These are phyloP conservation scores for Platismatia glauca DNA, from an alignment of 495 filamentous ascomycete species.

Conservation along the genomic window DNA sequence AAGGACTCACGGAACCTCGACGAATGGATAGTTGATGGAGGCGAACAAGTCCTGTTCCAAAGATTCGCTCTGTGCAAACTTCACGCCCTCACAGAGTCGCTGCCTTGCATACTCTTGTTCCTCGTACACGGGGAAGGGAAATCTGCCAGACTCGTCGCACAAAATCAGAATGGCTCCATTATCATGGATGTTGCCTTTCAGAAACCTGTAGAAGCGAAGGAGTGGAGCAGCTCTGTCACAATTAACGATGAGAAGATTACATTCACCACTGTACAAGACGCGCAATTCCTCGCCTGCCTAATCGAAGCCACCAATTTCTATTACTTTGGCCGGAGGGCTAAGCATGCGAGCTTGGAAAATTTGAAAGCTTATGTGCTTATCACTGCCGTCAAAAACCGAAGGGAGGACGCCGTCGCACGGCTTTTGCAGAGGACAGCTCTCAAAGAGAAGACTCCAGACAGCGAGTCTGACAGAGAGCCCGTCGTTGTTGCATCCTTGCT, in stretches of 20 bases:
- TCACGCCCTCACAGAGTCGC: not conserved
- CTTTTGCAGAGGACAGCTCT: no score
- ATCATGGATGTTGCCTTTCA: not conserved
- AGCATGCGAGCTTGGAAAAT: not conserved
- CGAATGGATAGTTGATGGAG: slow-evolving; percentile 11
- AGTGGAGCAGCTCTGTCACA: not conserved
- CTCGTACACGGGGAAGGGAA: slow-evolving; percentile 9
- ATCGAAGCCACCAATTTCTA: slow-evolving; percentile 10
- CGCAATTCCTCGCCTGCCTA: not conserved
- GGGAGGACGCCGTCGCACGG: no score
- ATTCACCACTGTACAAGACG: not conserved
- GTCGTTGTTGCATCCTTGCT: no score
- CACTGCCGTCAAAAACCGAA: no score
- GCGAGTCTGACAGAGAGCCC: no score
- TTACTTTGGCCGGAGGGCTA: not conserved
- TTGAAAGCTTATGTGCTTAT: slow-evolving; percentile 6
- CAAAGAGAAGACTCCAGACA: no score
- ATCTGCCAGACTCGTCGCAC: slow-evolving; percentile 12
- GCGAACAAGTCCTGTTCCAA: slow-evolving; percentile 23
- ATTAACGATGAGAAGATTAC: slow-evolving; percentile 7
- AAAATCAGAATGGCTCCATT: slow-evolving; percentile 1
- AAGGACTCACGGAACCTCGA: not conserved
- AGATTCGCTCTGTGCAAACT: slow-evolving; percentile 9
- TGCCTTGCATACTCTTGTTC: slow-evolving; percentile 17
- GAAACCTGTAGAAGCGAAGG: not conserved